phyloP scores from a whole-genome alignment of 768 basidiomycete species.

The Boletus coccyginus region DNA sequence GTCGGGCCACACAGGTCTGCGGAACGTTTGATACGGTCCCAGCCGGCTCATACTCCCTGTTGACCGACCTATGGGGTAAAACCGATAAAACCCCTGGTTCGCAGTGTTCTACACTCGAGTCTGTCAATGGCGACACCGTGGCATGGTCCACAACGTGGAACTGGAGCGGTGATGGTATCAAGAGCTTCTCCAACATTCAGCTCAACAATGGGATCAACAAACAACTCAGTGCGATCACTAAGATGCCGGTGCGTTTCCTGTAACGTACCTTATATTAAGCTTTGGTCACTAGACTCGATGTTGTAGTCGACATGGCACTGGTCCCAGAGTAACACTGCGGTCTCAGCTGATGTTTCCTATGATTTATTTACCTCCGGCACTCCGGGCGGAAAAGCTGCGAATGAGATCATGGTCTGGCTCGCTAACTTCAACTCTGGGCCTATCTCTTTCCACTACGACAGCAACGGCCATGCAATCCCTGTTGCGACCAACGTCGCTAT shows the following conservation, averaged over 20 bases:
- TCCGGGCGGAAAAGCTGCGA: conserved; percentile 43
- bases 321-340: conserved; percentile 45
- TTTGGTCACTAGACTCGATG: not conserved
- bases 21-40: conserved; percentile 37
- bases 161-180: conserved; percentile 51
- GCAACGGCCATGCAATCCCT: not conserved
- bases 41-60: conserved; percentile 19
- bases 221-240: conserved; percentile 28
- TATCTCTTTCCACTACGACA: not conserved
- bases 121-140: conserved; percentile 43
- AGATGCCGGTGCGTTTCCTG: conserved; percentile 47
- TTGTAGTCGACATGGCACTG: conserved; percentile 42
- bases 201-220: conserved; percentile 31
- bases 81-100: conserved; percentile 44
- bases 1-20: not conserved
- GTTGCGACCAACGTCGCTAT: not conserved
- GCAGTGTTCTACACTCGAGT: conserved; percentile 48
- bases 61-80: conserved; percentile 48
- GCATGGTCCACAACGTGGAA: conserved; percentile 54
- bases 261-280: not conserved
- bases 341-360: conserved; percentile 57
- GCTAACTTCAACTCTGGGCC: conserved; percentile 35
- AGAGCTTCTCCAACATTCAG: conserved; percentile 55
- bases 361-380: conserved; percentile 60
- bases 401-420: conserved; percentile 65